These are phyloP conservation scores for Tilletiaria anomala DNA, from an alignment of 1,284 basidiomycete species.

Conservation along the genomic window DNA sequence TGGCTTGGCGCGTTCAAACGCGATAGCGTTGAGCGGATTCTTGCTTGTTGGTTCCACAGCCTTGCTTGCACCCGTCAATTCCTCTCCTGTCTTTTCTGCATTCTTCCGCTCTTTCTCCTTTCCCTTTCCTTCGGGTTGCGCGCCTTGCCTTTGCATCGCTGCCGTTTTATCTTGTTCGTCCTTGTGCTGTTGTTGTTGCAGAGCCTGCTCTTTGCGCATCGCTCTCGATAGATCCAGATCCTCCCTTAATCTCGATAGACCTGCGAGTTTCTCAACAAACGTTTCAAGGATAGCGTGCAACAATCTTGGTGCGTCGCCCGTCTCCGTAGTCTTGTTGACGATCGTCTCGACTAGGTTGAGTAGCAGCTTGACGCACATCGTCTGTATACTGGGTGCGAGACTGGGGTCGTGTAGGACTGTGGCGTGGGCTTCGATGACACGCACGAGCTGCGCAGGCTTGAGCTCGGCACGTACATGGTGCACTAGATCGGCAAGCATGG, in stretches of 20 bases:
- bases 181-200: too few relatives aligned
- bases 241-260: slow-evolving; percentile 43
- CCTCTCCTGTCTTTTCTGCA: slow-evolving; percentile 26
- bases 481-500: slow-evolving; percentile 79
- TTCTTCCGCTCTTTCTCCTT: neutral
- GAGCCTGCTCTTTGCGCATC: neutral
- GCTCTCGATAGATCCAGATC: neutral
- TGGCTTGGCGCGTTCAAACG: slow-evolving; percentile 42
- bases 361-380: slow-evolving; percentile 83
- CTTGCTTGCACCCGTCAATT: slow-evolving; percentile 44
- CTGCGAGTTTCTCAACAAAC: slow-evolving; percentile 71
- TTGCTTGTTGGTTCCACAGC: slow-evolving; percentile 8
- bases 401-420: slow-evolving; percentile 80
- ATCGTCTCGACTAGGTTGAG: slow-evolving; percentile 78
- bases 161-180: slow-evolving; percentile 6
- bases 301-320: slow-evolving; percentile 41
- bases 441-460: slow-evolving; percentile 59
- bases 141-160: too few relatives aligned
- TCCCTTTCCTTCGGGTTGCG: too few relatives aligned
- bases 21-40: slow-evolving; percentile 11
- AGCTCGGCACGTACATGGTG: slow-evolving; percentile 81
- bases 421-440: slow-evolving; percentile 71
- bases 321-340: slow-evolving; percentile 42
- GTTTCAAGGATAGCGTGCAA: slow-evolving; percentile 66
- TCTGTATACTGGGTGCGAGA: slow-evolving; percentile 66